Evolutionary conservation across 164 flowering plant species (phyloP).

Genomic region (Houttuynia cordata): DNA sequence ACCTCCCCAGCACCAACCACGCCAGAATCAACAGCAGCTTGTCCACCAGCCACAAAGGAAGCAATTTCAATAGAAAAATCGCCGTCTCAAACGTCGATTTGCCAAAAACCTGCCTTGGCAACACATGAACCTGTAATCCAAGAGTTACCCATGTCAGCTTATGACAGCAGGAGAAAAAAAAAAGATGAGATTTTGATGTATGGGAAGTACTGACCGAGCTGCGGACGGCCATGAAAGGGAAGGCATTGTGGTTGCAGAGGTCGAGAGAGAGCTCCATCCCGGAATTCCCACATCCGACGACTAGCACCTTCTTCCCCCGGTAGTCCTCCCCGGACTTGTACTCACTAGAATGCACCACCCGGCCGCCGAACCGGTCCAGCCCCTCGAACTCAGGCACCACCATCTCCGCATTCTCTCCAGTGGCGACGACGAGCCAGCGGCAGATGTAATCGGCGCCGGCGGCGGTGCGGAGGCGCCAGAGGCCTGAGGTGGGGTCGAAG

Average conservation of each 20-base stretch:
- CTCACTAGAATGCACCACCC: conserved; percentile 39
- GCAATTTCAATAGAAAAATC: conserved; percentile 41
- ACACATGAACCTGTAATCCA: conserved; percentile 52
- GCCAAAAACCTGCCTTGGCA: conserved; percentile 67
- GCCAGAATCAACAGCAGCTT: conserved; percentile 43
- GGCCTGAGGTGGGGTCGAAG: conserved; percentile 49
- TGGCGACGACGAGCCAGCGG: conserved; percentile 72
- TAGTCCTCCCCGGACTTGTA: conserved; percentile 51
- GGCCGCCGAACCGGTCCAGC: conserved; percentile 35
- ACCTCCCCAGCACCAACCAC: conserved; percentile 41
- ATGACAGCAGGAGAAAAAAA: neutral
- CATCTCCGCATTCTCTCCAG: conserved; percentile 73
- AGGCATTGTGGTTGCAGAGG: conserved; percentile 60
- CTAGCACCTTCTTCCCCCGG: conserved; percentile 43
- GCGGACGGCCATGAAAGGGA: conserved; percentile 55
- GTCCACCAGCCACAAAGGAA: conserved; percentile 58
- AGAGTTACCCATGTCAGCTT: neutral
- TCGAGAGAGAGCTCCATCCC: conserved; percentile 83
- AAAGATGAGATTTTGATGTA: neutral
- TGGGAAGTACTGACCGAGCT: conserved; percentile 50
- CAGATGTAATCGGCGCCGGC: conserved; percentile 53
- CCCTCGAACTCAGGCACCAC: conserved; percentile 59
- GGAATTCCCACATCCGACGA: conserved; percentile 80
- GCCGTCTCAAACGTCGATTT: conserved; percentile 57
- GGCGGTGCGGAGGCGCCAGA: conserved; percentile 57